These are phyloP conservation scores for Diplocarpon mali DNA, from an alignment of 2,329 filamentous ascomycete species.

Conservation along the genomic window DNA sequence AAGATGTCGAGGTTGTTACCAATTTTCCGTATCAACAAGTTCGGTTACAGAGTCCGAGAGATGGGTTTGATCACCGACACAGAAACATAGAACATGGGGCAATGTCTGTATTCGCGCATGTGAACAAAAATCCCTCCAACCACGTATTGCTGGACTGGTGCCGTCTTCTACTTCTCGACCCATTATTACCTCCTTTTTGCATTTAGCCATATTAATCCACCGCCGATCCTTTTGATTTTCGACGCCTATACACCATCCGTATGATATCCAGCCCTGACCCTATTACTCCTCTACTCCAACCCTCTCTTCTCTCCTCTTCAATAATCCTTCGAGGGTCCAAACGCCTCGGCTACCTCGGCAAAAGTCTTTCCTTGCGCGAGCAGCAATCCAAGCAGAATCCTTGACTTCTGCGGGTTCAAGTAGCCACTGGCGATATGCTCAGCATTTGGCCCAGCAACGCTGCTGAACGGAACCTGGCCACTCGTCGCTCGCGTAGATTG, in stretches of 20 bases:
- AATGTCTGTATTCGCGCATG: no score
- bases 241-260: neutral
- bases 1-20: no score
- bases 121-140: no score
- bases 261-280: neutral
- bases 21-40: no score
- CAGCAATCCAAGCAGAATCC: constrained; percentile 35
- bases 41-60: no score
- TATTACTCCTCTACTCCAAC: no score
- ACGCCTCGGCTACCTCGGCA: constrained; percentile 15
- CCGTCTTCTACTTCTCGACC: no score
- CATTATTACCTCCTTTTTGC: no score
- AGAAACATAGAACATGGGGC: no score
- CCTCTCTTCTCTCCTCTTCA: neutral
- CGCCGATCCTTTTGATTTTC: neutral
- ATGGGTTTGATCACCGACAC: no score
- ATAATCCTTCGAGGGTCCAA: constrained; percentile 3
- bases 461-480: constrained; percentile 26
- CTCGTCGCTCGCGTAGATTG: constrained; percentile 39
- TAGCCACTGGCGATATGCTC: constrained; percentile 36
- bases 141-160: no score
- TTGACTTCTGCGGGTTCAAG: constrained; percentile 44
- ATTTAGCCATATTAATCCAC: no score
- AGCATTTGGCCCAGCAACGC: constrained; percentile 14
- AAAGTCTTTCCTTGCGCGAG: constrained; percentile 16